A percentile compares a stretch with the other conserved stretches of the same genome.
phyloP scores from a whole-genome alignment of 2,329 filamentous ascomycete species.

The Arthrobotrys musiformis region DNA sequence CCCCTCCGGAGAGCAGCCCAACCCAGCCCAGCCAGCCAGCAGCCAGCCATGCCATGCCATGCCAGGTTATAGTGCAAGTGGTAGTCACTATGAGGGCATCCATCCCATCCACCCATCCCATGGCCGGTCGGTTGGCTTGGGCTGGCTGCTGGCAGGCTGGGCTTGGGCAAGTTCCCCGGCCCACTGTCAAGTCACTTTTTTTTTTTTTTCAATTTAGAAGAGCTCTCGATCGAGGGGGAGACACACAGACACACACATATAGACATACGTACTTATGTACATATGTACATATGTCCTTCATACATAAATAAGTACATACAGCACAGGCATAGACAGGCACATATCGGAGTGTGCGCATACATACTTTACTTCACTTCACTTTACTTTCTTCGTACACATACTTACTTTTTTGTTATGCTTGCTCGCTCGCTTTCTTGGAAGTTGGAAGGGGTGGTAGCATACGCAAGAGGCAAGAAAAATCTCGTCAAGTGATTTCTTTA shows the following conservation, averaged over 20 bases:
- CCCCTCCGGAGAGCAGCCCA: neutral
- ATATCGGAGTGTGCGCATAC: too few species aligned
- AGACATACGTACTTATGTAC: neutral
- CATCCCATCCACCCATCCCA: too few species aligned
- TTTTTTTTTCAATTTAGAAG: neutral
- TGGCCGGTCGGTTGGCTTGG: too few species aligned
- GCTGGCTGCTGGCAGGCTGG: neutral
- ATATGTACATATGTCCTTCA: too few species aligned
- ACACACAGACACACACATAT: neutral
- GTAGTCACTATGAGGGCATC: too few species aligned
- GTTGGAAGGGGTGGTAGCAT: neutral
- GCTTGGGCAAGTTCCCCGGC: conserved; percentile 19
- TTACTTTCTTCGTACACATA: neutral
- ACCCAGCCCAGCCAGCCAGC: conserved; percentile 1
- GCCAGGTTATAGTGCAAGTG: too few species aligned
- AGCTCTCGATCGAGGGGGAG: neutral
- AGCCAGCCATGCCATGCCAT: conserved; percentile 12
- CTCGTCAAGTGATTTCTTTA: conserved; percentile 46
- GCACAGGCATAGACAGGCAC: too few species aligned
- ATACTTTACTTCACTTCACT: too few species aligned
- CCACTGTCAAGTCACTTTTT: conserved; percentile 30
- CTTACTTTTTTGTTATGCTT: neutral
- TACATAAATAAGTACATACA: too few species aligned
- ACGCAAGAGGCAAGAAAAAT: conserved; percentile 45
- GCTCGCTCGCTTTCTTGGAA: neutral